phyloP scores from a whole-genome alignment of 2,329 filamentous ascomycete genomes.

The Penicillium corylophilum region DNA sequence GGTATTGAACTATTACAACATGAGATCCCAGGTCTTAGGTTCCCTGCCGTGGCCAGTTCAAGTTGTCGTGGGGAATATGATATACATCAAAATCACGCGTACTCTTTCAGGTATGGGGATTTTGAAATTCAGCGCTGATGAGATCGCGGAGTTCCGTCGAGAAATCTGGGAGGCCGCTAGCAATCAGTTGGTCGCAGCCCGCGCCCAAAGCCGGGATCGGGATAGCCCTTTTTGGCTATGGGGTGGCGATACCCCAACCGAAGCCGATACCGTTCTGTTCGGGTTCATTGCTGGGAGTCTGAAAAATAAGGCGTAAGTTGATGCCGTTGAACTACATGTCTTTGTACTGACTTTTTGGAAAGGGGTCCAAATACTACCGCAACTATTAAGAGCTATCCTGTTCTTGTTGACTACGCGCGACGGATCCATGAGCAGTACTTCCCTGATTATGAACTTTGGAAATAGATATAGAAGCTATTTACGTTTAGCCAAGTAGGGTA shows the following conservation, averaged over 20 bases:
- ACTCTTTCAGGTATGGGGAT: slow-evolving; percentile 60
- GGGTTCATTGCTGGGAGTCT: slow-evolving; percentile 58
- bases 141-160: slow-evolving; percentile 46
- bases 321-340: not conserved
- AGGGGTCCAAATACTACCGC: slow-evolving; percentile 51
- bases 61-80: slow-evolving; percentile 52
- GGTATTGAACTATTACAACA: slow-evolving; percentile 59
- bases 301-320: slow-evolving; percentile 54
- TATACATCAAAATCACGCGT: slow-evolving; percentile 44
- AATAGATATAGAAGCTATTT: slow-evolving; percentile 1
- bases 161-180: slow-evolving; percentile 59
- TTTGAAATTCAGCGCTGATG: slow-evolving; percentile 50
- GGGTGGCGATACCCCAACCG: slow-evolving; percentile 54
- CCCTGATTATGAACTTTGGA: slow-evolving; percentile 54
- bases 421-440: slow-evolving; percentile 60
- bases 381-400: slow-evolving; percentile 49
- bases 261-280: slow-evolving; percentile 59
- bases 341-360: slow-evolving; percentile 7
- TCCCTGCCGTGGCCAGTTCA: slow-evolving; percentile 54
- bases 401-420: slow-evolving; percentile 55
- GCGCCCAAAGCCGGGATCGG: slow-evolving; percentile 13
- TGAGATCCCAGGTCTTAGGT: slow-evolving; percentile 54
- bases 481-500: not conserved
- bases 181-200: slow-evolving; percentile 39
- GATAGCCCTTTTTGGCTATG: slow-evolving; percentile 57